Conservation (phyloP, 495 filamentous ascomycete genomes). For the Podospora pseudoanserina region DNA sequence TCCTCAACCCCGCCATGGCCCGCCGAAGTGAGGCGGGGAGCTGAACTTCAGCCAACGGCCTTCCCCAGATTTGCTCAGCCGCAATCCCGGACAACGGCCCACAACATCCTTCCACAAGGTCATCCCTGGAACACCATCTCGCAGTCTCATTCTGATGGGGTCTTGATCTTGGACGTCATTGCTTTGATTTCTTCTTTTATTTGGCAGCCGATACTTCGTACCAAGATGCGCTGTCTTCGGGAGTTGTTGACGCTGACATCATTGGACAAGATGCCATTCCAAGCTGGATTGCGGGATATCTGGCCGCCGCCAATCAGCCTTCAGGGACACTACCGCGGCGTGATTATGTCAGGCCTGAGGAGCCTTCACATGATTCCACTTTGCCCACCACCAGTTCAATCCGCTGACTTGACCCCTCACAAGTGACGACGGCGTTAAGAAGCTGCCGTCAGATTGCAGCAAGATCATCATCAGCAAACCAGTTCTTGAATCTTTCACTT, state of each 20-base stretch:
- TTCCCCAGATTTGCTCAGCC: conserved; percentile 11
- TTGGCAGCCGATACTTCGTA: neutral
- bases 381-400: neutral
- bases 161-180: neutral
- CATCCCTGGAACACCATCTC: neutral
- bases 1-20: neutral
- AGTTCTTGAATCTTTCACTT: neutral
- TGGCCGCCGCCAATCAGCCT: neutral
- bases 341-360: neutral
- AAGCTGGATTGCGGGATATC: neutral
- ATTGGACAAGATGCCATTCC: neutral
- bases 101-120: neutral
- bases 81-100: neutral
- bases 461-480: neutral
- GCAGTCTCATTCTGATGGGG: neutral
- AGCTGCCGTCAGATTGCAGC: neutral
- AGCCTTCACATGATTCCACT: neutral
- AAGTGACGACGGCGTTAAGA: neutral
- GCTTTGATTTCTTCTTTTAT: neutral
- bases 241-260: neutral
- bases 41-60: conserved; percentile 8
- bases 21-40: neutral
- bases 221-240: too few relatives aligned
- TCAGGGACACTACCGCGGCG: neutral
- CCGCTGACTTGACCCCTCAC: neutral